Base-by-base conservation (phyloP, 2,329 filamentous ascomycete genomes). In the Alternaria metachromatica region DNA sequence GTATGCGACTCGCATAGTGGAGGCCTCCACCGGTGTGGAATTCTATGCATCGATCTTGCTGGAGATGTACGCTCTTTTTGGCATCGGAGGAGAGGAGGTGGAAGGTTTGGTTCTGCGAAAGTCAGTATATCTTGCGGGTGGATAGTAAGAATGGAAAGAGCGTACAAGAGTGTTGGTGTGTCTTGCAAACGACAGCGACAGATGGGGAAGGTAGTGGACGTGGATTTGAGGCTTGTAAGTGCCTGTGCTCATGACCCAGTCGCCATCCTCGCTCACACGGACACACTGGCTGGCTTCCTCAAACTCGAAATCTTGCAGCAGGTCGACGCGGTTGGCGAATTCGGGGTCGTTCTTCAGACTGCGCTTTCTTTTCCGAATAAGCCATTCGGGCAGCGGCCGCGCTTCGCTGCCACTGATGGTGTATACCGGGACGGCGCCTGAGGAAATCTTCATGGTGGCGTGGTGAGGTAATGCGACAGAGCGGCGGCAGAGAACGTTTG, bases 221-320 rank as follows among this genome's bases (percentile, higher is more conserved):
- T 98, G 96, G 63, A 98, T 97, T 79, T 97, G 93, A 2, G 92
- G 90, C 76, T 72, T 73, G 67, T 74, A 74, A 6, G 71, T 73
- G 66, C 71, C 71, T 5, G 71, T 74, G 30, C 69, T 71, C 69
- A 74, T 67, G 60, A 73, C 89, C 94, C 96, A 99, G 78, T 98
- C 91, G 53, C 95, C 95, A 87, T 99, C 96, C 62, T 97, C 94
- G 73, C 93, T 97, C 67, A 96, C 88, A 54, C 93, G 88, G 67
- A 99, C 89, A 78, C 95, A 97, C 71, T 90, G 89, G 77, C 94
- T 97, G 44, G 96, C 95, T 82, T 97, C 94, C 75, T 97, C 94
- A 75, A 99, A 98, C 77, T 96, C 94, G 80, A 99, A 99, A 78
- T 99, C 96, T 76, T 99, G 96, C 41, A 99, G 87, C 61, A 99